Evolutionary conservation across 495 filamentous ascomycete species (phyloP).

Genomic region (Parachaetomium inaequale): DNA sequence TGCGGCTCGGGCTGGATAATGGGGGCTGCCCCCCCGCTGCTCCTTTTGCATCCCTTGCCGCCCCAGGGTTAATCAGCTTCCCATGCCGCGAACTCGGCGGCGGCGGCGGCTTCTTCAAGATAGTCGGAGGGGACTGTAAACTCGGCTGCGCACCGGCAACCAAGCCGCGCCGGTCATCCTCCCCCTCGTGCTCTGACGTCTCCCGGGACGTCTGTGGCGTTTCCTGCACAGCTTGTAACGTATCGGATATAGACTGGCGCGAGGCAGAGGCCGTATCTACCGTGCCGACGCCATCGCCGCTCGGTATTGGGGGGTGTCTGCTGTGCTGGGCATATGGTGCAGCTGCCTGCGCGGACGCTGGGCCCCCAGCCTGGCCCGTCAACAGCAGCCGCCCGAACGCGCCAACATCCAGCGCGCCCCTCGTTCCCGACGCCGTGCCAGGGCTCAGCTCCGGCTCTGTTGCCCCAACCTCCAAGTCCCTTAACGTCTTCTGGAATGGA

Average conservation of each 20-base stretch:
- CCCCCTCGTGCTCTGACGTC: conserved; percentile 39
- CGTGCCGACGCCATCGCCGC: conserved; percentile 43
- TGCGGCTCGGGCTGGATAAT: not conserved
- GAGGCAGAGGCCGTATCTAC: conserved; percentile 48
- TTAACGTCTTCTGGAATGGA: conserved; percentile 49
- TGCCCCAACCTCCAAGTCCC: conserved; percentile 40
- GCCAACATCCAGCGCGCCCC: conserved; percentile 55
- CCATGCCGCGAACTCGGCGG: conserved; percentile 61
- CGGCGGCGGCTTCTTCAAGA: conserved; percentile 42
- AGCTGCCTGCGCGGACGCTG: conserved; percentile 18
- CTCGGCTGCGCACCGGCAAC: conserved; percentile 23
- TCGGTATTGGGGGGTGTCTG: not conserved
- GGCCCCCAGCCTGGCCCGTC: conserved; percentile 50
- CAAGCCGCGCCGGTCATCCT: conserved; percentile 35
- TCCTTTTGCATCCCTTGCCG: conserved; percentile 12
- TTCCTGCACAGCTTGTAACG: conserved; percentile 32
- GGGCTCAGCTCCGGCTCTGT: conserved; percentile 21
- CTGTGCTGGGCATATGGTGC: not conserved
- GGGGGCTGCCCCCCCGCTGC: not conserved
- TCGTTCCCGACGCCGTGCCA: conserved; percentile 24
- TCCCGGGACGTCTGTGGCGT: conserved; percentile 50
- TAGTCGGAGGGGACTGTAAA: conserved; percentile 10
- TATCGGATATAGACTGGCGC: conserved; percentile 45
- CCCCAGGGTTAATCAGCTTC: conserved; percentile 53
- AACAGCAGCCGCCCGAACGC: conserved; percentile 59